Percentiles rank a stretch among this genome's conserved stretches.
These are phyloP conservation scores for Camellia sinensis DNA, from an alignment of 148 eudicot species.

Conservation along the genomic window DNA sequence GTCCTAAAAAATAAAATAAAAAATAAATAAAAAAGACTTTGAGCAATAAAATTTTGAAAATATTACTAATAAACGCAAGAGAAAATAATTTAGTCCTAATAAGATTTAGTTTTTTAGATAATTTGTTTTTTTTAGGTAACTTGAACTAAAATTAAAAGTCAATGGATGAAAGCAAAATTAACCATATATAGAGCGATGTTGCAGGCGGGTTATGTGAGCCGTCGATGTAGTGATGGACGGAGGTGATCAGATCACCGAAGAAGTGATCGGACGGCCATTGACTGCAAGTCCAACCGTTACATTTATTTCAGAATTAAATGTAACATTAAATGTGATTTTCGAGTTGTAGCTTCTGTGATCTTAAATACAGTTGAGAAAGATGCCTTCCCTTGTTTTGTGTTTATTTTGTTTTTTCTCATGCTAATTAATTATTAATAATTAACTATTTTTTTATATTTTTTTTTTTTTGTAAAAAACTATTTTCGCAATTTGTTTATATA, in stretches of 20 bases:
- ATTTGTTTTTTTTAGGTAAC: too few species aligned
- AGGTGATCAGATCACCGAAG: background rate
- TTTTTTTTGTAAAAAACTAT: background rate
- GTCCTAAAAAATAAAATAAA: too few species aligned
- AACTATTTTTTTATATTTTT: too few species aligned
- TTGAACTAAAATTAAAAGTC: too few species aligned
- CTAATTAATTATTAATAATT: background rate
- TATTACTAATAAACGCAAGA: too few species aligned
- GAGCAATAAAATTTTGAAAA: too few species aligned
- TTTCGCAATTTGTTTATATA: background rate
- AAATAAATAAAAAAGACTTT: too few species aligned
- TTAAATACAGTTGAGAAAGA: background rate
- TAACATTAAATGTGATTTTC: slow-evolving; percentile 12
- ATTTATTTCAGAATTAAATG: slow-evolving; percentile 31
- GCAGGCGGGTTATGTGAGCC: slow-evolving; percentile 23
- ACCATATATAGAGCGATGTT: slow-evolving; percentile 19
- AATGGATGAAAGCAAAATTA: too few species aligned
- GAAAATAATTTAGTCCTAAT: too few species aligned
- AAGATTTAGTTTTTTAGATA: too few species aligned
- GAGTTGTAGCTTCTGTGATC: slow-evolving; percentile 13
- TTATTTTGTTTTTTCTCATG: background rate
- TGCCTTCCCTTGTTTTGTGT: too few species aligned
- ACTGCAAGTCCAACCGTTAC: background rate
- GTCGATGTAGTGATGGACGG: slow-evolving; percentile 9
- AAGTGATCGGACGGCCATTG: background rate